Conservation (phyloP, 2,329 filamentous ascomycete genomes). For the Calonectria hawksworthii region DNA sequence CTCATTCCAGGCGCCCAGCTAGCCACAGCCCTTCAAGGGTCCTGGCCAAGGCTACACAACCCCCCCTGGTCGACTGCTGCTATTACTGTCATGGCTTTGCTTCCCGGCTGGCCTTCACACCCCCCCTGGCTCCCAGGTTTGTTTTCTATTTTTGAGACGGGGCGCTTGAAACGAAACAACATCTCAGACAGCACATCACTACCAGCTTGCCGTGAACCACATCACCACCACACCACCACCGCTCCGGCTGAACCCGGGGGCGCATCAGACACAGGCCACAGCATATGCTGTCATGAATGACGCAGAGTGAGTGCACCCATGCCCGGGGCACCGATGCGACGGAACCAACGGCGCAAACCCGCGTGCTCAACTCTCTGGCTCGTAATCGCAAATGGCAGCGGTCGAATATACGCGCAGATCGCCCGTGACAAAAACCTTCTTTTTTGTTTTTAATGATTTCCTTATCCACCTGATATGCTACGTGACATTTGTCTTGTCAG, state of each 20-base stretch:
- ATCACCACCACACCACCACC: conserved; percentile 2
- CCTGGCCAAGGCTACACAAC: not conserved
- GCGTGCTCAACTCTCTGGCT: not conserved
- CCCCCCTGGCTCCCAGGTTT: conserved; percentile 7
- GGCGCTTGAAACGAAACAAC: conserved; percentile 21
- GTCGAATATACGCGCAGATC: not conserved
- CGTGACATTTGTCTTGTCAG: conserved; percentile 18
- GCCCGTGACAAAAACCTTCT: not conserved
- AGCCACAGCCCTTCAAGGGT: conserved; percentile 1
- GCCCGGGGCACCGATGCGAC: not conserved
- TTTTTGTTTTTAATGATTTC: not conserved
- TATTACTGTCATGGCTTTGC: conserved; percentile 17
- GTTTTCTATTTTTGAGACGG: conserved; percentile 31
- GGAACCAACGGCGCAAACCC: conserved; percentile 12
- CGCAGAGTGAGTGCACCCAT: not conserved
- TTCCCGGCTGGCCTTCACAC: not conserved
- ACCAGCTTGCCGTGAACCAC: not conserved
- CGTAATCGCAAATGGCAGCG: conserved; percentile 5
- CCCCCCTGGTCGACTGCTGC: conserved; percentile 5
- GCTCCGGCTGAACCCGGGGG: conserved; percentile 3
- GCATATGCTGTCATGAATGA: not conserved
- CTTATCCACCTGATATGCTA: conserved; percentile 8
- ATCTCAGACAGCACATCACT: not conserved
- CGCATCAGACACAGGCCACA: conserved; percentile 4
- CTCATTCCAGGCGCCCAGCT: not conserved